A percentile compares a stretch with the other conserved stretches of the same genome.
These are phyloP conservation scores for Xylaria sp. DNA, from an alignment of 2,329 filamentous ascomycete genomes.

Conservation along the genomic window DNA sequence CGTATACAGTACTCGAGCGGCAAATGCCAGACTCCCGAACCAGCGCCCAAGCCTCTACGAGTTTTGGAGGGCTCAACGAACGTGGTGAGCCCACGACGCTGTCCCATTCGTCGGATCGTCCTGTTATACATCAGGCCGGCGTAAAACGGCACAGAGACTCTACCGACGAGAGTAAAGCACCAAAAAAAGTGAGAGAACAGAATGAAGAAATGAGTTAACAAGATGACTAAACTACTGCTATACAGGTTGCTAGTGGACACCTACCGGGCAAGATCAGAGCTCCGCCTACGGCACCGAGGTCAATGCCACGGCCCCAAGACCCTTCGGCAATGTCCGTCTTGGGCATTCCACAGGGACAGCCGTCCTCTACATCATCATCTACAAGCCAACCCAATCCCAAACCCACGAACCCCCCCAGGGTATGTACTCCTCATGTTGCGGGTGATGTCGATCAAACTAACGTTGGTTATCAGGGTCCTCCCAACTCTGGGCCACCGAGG, in stretches of 20 bases:
- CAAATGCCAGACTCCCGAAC: conserved; percentile 9
- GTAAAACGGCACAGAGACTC: conserved; percentile 34
- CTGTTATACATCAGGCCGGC: conserved; percentile 36
- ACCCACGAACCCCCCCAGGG: conserved; percentile 27
- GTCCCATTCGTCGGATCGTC: conserved; percentile 31
- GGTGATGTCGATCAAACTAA: conserved; percentile 18
- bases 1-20: conserved; percentile 33
- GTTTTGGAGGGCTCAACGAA: conserved; percentile 36
- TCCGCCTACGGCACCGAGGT: conserved; percentile 32
- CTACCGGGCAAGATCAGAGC: conserved; percentile 14
- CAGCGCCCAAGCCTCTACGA: conserved; percentile 8
- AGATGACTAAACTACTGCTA: conserved; percentile 12
- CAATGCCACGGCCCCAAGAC: conserved; percentile 33
- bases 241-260: conserved; percentile 27
- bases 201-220: neutral
- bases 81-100: conserved; percentile 32
- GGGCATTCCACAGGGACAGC: conserved; percentile 23
- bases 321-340: conserved; percentile 37
- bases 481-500: conserved; percentile 20
- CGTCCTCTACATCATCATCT: conserved; percentile 11
- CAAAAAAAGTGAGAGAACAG: conserved; percentile 32
- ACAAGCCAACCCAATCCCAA: conserved; percentile 12
- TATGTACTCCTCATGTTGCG: conserved; percentile 14
- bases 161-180: conserved; percentile 25
- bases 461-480: conserved; percentile 24